Base-by-base conservation (phyloP, 768 basidiomycete species). In the Lentinula lateritia region DNA sequence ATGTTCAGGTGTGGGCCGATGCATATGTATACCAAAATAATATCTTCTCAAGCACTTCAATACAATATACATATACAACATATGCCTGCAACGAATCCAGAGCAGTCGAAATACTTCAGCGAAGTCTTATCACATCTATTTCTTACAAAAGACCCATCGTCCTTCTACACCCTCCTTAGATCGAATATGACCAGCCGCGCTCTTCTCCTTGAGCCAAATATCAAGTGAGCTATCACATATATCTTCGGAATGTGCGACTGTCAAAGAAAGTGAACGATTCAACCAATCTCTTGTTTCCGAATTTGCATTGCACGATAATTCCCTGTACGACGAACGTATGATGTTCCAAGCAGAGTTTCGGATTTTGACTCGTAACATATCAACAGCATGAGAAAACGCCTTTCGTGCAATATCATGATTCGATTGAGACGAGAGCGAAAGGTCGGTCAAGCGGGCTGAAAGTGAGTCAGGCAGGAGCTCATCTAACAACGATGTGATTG, bases 281-380 rank as follows among this genome's bases (percentile, higher is more conserved):
- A 87, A 68, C 86, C 86, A 88, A 9, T 58, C 58, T 46, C 72
- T 74, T 7, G 79, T 80, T 36, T 72, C 69, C 6, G 73, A 67
- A 1, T 72, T 70, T 23, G 73, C 69, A 62, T 75, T 73, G 62
- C 76, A 80, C 35, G 74, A 73, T 16, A 90, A 60, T 66, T 90
- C 89, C 50, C 87, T 77, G 69, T 91, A 90, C 0, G 83, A 83
- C 20, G 79, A 75, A 35, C 87, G 83, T 48, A 91, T 66, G 15
- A 88, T 71, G 0, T 53, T 67, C 89, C 89, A 91, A 2, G 83
- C 73, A n/a, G 74, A 80, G 18, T 77, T 75, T 36, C 85, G 78
- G 6, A 77, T 77, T 70, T 82, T 85, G 2, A 61, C 68, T 15
- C 84, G 80, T 39, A 90, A 67, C 4, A 72, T 71, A 20, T 80